Conservation (phyloP, 176 grass and related monocot genomes). For the Bothriochloa decipiens region DNA sequence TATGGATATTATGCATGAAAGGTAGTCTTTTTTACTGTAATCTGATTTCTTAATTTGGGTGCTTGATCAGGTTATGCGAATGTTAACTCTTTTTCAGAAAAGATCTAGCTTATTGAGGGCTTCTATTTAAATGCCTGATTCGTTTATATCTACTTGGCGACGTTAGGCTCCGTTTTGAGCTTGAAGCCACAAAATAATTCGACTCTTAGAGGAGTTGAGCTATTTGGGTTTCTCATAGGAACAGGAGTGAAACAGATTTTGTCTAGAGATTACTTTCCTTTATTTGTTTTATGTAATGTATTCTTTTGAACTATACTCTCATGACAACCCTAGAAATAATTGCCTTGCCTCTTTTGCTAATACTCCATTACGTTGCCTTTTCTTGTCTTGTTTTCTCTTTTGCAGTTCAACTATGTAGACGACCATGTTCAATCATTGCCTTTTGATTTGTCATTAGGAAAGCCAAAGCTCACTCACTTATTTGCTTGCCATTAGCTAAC, state of each 20-base stretch:
- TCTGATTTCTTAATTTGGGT: conserved; percentile 22
- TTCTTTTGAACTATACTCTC: background rate
- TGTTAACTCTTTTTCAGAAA: background rate
- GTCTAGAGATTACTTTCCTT: background rate
- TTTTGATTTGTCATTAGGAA: background rate
- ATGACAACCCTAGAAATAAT: background rate
- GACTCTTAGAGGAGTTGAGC: background rate
- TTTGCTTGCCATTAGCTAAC: background rate
- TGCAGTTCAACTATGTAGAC: background rate
- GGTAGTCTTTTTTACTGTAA: conserved; percentile 29
- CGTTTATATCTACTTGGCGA: background rate
- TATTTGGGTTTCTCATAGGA: background rate
- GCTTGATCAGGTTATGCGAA: background rate
- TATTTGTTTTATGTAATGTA: background rate
- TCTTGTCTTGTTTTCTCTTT: background rate
- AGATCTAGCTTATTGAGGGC: background rate
- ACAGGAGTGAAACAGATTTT: background rate
- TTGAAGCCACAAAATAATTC: background rate
- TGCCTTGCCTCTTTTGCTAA: background rate
- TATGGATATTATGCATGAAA: conserved; percentile 42
- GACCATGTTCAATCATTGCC: background rate
- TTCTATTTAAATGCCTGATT: conserved; percentile 7
- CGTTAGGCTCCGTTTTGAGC: background rate
- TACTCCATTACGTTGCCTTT: background rate
- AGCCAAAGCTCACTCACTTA: background rate